A percentile compares a stretch with the other conserved stretches of the same genome.
phyloP scores from a whole-genome alignment of 1,139 yeast genomes.

The Geotrichum citri-aurantii region DNA sequence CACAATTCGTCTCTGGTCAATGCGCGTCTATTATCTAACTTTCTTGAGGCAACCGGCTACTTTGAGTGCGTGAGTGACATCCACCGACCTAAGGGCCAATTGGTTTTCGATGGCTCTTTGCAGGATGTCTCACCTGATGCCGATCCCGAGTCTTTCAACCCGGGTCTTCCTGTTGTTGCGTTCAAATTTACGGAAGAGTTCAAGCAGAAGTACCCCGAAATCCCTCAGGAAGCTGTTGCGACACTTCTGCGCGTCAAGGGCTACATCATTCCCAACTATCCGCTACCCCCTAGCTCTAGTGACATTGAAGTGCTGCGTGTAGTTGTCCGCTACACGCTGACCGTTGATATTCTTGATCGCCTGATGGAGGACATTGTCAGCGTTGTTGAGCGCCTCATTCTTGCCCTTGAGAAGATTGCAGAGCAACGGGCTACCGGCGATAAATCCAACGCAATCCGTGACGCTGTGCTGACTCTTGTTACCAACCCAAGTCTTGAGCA shows the following conservation, averaged over 20 bases:
- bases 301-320: slow-evolving; percentile 69
- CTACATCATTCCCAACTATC: slow-evolving; percentile 87
- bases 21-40: slow-evolving; percentile 62
- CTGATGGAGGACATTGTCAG: slow-evolving; percentile 60
- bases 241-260: slow-evolving; percentile 72
- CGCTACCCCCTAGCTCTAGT: slow-evolving; percentile 57
- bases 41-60: slow-evolving; percentile 58
- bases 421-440: neutral
- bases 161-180: slow-evolving; percentile 88
- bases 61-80: slow-evolving; percentile 74
- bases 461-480: slow-evolving; percentile 13
- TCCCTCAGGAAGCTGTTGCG: slow-evolving; percentile 79
- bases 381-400: slow-evolving; percentile 50
- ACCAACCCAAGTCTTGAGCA: slow-evolving; percentile 13
- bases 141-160: slow-evolving; percentile 42
- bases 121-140: slow-evolving; percentile 26
- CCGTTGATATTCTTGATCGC: slow-evolving; percentile 66
- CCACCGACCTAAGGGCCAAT: slow-evolving; percentile 51
- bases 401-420: slow-evolving; percentile 35
- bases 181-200: slow-evolving; percentile 65
- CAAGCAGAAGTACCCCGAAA: slow-evolving; percentile 57
- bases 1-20: slow-evolving; percentile 61
- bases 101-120: slow-evolving; percentile 9
- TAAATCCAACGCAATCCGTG: neutral
- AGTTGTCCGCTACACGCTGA: slow-evolving; percentile 69